Evolutionary conservation across 768 basidiomycete species (phyloP).

Genomic region (Mycena maculata): DNA sequence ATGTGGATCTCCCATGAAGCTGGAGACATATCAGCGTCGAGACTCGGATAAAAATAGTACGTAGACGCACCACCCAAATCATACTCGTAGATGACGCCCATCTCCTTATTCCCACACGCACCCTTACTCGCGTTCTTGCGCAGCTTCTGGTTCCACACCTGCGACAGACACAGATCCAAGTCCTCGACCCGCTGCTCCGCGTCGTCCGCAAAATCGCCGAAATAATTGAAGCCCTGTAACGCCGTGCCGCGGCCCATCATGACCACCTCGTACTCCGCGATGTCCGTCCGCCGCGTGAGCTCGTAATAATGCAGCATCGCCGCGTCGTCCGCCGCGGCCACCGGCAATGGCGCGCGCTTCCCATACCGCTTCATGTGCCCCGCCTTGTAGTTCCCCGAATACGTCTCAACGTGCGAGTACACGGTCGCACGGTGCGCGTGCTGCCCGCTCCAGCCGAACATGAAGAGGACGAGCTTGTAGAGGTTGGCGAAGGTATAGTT

Average conservation of each 20-base stretch:
- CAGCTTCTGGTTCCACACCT: conserved; percentile 17
- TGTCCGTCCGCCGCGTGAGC: neutral
- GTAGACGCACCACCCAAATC: conserved; percentile 16
- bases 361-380: conserved; percentile 15
- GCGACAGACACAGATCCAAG: conserved; percentile 13
- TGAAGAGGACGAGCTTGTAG: conserved; percentile 27
- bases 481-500: conserved; percentile 35
- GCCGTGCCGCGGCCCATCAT: neutral
- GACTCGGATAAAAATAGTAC: neutral
- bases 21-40: neutral
- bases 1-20: conserved; percentile 5
- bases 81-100: conserved; percentile 14
- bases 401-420: conserved; percentile 8
- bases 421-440: conserved; percentile 11
- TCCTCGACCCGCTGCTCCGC: conserved; percentile 13
- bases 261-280: conserved; percentile 22
- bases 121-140: conserved; percentile 8
- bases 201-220: neutral
- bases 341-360: neutral
- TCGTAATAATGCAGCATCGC: neutral
- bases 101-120: conserved; percentile 7
- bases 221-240: neutral
- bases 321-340: neutral
- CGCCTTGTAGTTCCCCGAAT: conserved; percentile 21
- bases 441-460: conserved; percentile 34